Evolutionary conservation across 495 filamentous ascomycete genomes (phyloP).

Genomic region (Apodospora peruviana): DNA sequence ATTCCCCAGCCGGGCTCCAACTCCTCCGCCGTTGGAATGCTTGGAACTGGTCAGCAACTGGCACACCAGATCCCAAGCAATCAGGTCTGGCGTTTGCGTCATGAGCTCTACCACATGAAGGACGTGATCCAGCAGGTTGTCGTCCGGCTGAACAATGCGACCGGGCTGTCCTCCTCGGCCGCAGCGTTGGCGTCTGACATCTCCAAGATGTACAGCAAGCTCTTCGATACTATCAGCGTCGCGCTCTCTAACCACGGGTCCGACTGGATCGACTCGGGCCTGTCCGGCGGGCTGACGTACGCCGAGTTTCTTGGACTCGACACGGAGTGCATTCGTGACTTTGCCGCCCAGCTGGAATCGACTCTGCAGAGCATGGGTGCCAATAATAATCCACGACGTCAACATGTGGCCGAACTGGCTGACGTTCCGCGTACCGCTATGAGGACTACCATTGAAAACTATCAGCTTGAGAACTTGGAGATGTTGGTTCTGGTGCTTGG

Average conservation of each 20-base stretch:
- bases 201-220: not conserved
- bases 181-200: not conserved
- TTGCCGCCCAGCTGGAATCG: conserved; percentile 6
- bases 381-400: too few relatives aligned
- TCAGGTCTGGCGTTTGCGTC: conserved; percentile 7
- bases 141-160: not conserved
- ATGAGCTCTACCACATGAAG: conserved; percentile 14
- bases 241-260: conserved; percentile 12
- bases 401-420: not conserved
- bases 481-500: not conserved
- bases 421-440: not conserved
- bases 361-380: not conserved
- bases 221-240: not conserved
- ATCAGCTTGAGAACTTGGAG: not conserved
- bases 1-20: conserved; percentile 1
- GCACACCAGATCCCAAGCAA: too few relatives aligned
- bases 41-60: too few relatives aligned
- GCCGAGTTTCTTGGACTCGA: conserved; percentile 13
- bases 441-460: not conserved
- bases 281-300: conserved; percentile 6
- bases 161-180: not conserved
- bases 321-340: conserved; percentile 9
- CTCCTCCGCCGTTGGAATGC: not conserved
- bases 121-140: conserved; percentile 10
- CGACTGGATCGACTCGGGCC: conserved; percentile 11